phyloP scores from a whole-genome alignment of 1,139 yeast species.

The Pichia sp. region DNA sequence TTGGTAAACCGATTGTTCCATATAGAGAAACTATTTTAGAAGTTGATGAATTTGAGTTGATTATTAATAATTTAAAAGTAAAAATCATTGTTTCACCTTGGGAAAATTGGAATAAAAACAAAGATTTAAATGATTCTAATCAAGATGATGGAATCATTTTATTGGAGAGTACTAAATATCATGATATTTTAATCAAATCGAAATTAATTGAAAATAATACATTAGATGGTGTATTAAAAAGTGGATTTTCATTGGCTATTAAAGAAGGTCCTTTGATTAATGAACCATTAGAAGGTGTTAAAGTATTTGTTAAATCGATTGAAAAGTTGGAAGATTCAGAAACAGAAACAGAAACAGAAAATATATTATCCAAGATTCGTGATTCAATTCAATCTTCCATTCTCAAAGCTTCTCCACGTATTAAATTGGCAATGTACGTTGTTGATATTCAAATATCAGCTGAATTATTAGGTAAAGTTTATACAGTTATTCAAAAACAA shows the following conservation, averaged over 20 bases:
- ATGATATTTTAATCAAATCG: conserved; percentile 74
- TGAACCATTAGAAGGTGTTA: conserved; percentile 82
- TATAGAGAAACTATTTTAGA: conserved; percentile 76
- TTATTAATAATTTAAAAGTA: conserved; percentile 34
- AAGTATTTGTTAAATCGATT: conserved; percentile 48
- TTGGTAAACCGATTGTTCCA: conserved; percentile 92
- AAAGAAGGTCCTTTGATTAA: conserved; percentile 83
- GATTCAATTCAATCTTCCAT: conserved; percentile 68
- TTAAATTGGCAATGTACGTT: conserved; percentile 85
- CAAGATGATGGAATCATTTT: neutral
- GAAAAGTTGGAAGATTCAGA: conserved; percentile 35
- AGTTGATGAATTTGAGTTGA: conserved; percentile 25
- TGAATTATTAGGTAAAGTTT: conserved; percentile 91
- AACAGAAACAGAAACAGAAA: conserved; percentile 42
- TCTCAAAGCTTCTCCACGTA: conserved; percentile 77
- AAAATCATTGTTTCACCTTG: conserved; percentile 15
- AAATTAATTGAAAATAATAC: conserved; percentile 22
- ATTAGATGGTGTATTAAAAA: conserved; percentile 43
- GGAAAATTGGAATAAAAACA: neutral
- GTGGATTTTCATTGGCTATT: conserved; percentile 82
- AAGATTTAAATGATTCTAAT: neutral
- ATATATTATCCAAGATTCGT: conserved; percentile 66
- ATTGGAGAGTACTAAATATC: conserved; percentile 37
- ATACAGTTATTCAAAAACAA: conserved; percentile 86
- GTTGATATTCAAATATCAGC: conserved; percentile 95